A percentile compares a stretch with the other conserved stretches of the same genome.
phyloP scores from a whole-genome alignment of 805 yeast species.

The Candida germanica region DNA sequence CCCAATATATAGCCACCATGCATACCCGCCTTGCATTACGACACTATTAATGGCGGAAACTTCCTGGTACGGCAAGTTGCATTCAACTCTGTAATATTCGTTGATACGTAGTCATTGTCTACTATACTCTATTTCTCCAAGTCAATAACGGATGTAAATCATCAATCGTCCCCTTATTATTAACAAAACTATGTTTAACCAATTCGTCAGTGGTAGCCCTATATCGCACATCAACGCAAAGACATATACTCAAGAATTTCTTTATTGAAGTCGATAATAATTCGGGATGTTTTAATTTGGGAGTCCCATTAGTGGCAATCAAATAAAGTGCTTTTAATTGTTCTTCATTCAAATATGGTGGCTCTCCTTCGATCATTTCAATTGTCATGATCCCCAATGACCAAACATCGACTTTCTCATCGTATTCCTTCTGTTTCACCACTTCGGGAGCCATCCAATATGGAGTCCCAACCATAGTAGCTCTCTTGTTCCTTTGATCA shows the following conservation, averaged over 20 bases:
- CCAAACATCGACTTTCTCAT: constrained; percentile 82
- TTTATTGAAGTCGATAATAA: constrained; percentile 70
- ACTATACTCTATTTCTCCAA: constrained; percentile 10
- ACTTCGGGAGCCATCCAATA: constrained; percentile 93
- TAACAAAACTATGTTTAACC: constrained; percentile 69
- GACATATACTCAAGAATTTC: constrained; percentile 82
- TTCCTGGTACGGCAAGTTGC: too few relatives aligned
- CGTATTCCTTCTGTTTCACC: constrained; percentile 75
- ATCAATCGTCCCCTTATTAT: constrained; percentile 56
- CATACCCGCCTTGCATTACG: too few relatives aligned
- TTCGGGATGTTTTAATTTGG: constrained; percentile 68
- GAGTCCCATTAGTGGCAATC: constrained; percentile 80
- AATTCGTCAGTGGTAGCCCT: constrained; percentile 90
- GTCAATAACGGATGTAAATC: constrained; percentile 56
- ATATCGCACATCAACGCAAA: constrained; percentile 89
- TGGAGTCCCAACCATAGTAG: constrained; percentile 87
- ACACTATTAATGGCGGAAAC: too few relatives aligned
- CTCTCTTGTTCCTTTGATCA: constrained; percentile 67
- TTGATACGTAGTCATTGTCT: too few relatives aligned
- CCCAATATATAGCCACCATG: too few relatives aligned
- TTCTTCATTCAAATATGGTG: constrained; percentile 77
- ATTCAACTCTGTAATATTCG: too few relatives aligned
- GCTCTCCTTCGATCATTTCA: constrained; percentile 85
- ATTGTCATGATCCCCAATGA: constrained; percentile 82
- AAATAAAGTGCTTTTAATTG: constrained; percentile 73